Evolutionary conservation across 1,139 yeast species (phyloP).

Genomic region (Kodamaea arcana): DNA sequence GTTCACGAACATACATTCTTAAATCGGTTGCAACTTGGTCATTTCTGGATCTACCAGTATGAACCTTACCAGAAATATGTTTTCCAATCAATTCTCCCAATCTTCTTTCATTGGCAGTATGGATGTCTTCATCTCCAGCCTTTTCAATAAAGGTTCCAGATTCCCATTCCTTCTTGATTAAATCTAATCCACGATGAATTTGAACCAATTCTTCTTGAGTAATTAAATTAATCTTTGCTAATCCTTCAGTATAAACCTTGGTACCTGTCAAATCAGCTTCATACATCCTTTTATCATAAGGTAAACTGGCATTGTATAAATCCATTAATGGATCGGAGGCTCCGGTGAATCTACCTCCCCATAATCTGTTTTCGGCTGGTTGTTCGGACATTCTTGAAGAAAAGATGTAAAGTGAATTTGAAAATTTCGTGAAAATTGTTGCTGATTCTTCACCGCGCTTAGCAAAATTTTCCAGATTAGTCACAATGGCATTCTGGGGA

Average conservation of each 20-base stretch:
- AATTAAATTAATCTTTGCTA: slow-evolving; percentile 71
- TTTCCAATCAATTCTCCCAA: slow-evolving; percentile 93
- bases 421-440: neutral
- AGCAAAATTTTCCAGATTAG: slow-evolving; percentile 1
- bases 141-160: slow-evolving; percentile 70
- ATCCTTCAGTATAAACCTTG: slow-evolving; percentile 84
- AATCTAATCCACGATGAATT: slow-evolving; percentile 76
- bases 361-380: slow-evolving; percentile 62
- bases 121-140: slow-evolving; percentile 95
- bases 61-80: slow-evolving; percentile 93
- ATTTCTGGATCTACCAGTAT: slow-evolving; percentile 96
- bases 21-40: slow-evolving; percentile 98
- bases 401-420: neutral
- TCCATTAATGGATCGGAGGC: slow-evolving; percentile 98
- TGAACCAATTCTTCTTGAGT: slow-evolving; percentile 66
- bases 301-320: slow-evolving; percentile 90
- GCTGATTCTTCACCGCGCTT: slow-evolving; percentile 1
- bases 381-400: slow-evolving; percentile 22
- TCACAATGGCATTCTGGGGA: neutral
- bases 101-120: slow-evolving; percentile 97
- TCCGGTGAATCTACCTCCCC: slow-evolving; percentile 99
- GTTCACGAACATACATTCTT: slow-evolving; percentile 88
- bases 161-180: slow-evolving; percentile 78
- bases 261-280: slow-evolving; percentile 93
- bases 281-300: slow-evolving; percentile 93